Conservation (phyloP, 2,329 filamentous ascomycete species). For the Colletotrichum sp. region DNA sequence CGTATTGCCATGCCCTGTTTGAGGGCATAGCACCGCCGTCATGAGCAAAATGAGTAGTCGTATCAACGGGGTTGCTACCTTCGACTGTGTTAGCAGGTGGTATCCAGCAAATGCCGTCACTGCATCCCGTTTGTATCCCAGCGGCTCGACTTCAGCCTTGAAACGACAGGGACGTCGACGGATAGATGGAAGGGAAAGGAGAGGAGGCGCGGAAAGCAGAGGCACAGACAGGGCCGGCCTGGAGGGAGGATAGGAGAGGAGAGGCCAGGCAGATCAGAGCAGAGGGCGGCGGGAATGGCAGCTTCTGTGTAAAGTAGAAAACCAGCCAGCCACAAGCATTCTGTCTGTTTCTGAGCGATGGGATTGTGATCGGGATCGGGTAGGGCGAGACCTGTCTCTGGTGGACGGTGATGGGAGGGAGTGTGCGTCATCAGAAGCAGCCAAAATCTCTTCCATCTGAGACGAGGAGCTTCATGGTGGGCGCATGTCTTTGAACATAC, state of each 20-base stretch:
- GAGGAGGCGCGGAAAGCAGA: not conserved
- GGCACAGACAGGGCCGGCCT: not conserved
- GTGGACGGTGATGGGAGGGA: constrained; percentile 9
- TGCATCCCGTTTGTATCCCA: not conserved
- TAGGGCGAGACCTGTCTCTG: constrained; percentile 13
- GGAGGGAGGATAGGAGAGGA: not conserved
- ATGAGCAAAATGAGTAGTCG: not conserved
- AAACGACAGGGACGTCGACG: not conserved
- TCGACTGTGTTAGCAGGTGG: constrained; percentile 1
- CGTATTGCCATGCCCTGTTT: not conserved
- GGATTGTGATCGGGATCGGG: constrained; percentile 9
- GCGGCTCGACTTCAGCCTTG: not conserved
- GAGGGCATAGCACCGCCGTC: not conserved
- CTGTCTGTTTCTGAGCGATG: not conserved
- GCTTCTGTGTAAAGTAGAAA: not conserved
- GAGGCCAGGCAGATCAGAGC: not conserved
- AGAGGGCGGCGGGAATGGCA: not conserved
- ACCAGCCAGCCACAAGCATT: not conserved
- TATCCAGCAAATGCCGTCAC: not conserved
- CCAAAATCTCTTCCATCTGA: not conserved
- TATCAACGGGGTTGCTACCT: not conserved
- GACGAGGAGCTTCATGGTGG: not conserved
- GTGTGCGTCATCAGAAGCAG: constrained; percentile 15
- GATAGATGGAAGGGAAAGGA: not conserved
- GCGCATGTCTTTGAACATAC: constrained; percentile 5